Evolutionary conservation across 768 basidiomycete genomes (phyloP), one percentile per base, ranked within the genome.

Genomic region (Hericium alpestre): DNA sequence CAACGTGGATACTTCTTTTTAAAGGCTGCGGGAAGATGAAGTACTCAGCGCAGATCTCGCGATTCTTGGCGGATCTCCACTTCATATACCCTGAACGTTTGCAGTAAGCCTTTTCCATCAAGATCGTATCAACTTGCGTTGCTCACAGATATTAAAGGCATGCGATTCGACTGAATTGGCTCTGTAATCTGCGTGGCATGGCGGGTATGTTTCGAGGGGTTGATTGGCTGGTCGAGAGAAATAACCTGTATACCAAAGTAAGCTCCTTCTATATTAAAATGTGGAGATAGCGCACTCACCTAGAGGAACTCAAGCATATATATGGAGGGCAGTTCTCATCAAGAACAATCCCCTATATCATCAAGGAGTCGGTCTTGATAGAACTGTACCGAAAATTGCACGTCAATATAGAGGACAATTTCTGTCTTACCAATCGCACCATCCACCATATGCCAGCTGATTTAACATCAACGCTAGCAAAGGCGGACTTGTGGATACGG

Each of bases 401-500:
- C 32, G 58, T 59, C 8, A 58, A 39, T 15, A 55, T 64, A 22
- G 56, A 63, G 18, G 54, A 57, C 25, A 59, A 57, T 56, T 68
- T 71, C 41, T 57, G 56, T 20, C 58, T 74, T 9, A 59, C 61
- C 15, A 54, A 64, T 15, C 58, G 58, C 8, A 72, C 69, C 0
- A 58, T 64, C 8, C 50, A 51, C 1, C 71, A 74, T 50, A 60
- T 61, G 8, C 58, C 64, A 46, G 10, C 51, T 0, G 37, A 52
- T 12, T 7, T 52, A 1, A 32, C 22, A 32, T 22, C 13, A 5
- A 52, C 1, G 6, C 32, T 52, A 6, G 15, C 15, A 2, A 52
- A 52, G 37, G 51, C n/a, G 0, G 9, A 1, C 13, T 22, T 15
- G 5, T 15, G 16, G 8, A 27, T 52, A 0, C 5, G 8, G 1